These are phyloP conservation scores for Forsythia viridissima DNA, from an alignment of 257 asterid species.

Conservation along the genomic window DNA sequence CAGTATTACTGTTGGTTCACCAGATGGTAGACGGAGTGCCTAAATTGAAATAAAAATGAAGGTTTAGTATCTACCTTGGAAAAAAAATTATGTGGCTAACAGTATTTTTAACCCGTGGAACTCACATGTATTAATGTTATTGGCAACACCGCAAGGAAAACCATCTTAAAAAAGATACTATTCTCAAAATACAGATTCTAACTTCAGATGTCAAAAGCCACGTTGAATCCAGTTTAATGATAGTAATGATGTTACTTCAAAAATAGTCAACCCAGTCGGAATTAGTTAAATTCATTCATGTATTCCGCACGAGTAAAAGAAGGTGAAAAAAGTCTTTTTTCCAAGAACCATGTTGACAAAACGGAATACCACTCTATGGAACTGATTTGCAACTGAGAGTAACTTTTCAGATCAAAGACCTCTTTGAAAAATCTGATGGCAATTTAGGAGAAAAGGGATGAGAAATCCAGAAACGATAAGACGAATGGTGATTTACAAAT, in stretches of 20 bases:
- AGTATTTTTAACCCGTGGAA: no score
- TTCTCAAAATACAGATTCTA: not conserved
- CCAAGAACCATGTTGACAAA: not conserved
- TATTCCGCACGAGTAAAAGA: not conserved
- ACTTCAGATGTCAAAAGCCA: not conserved
- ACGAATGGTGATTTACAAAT: not conserved
- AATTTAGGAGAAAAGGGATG: not conserved
- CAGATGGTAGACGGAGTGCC: not conserved
- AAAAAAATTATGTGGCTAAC: no score
- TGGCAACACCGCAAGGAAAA: not conserved
- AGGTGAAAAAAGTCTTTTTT: not conserved
- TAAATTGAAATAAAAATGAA: not conserved
- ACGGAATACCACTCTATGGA: not conserved
- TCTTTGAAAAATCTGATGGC: not conserved
- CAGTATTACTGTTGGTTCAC: not conserved
- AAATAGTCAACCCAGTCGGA: not conserved
- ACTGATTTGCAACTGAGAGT: not conserved
- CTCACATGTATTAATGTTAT: not conserved
- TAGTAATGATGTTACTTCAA: not conserved
- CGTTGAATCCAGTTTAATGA: not conserved
- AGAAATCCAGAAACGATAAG: not conserved
- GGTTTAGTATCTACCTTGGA: not conserved
- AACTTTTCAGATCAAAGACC: not conserved
- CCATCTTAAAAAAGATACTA: not conserved
- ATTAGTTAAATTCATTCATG: not conserved